These are phyloP conservation scores for Daldinia eschscholtzii DNA, from an alignment of 2,329 filamentous ascomycete genomes.

Conservation along the genomic window DNA sequence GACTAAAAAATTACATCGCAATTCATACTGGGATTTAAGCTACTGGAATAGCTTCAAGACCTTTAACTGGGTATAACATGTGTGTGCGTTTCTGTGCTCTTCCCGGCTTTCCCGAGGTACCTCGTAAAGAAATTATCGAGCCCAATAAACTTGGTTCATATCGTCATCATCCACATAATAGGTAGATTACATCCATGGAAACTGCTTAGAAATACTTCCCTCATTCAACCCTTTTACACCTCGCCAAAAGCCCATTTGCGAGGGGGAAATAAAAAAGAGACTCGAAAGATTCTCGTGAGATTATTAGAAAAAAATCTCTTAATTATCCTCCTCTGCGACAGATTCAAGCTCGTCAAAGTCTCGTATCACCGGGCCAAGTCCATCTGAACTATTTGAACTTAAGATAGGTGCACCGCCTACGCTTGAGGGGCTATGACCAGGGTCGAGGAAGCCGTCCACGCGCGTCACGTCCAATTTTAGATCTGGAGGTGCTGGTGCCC, in stretches of 20 bases:
- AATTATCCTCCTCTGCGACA: slow-evolving; percentile 44
- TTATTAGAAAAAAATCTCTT: neutral
- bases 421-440: slow-evolving; percentile 38
- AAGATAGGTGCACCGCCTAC: slow-evolving; percentile 31
- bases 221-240: slow-evolving; percentile 2
- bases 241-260: neutral
- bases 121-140: neutral
- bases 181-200: neutral
- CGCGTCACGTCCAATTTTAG: slow-evolving; percentile 38
- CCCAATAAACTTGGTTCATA: neutral
- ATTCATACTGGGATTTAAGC: neutral
- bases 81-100: neutral
- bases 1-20: neutral
- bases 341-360: slow-evolving; percentile 52
- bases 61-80: neutral
- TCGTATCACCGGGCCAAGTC: slow-evolving; percentile 44
- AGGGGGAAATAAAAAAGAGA: neutral
- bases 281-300: neutral
- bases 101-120: neutral
- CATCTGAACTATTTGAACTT: slow-evolving; percentile 41
- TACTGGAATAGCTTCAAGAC: neutral
- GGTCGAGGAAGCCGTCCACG: slow-evolving; percentile 43
- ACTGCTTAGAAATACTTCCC: neutral
- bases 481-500: slow-evolving; percentile 43
- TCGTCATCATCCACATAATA: neutral